These are phyloP conservation scores for Cercospora beticola DNA, from an alignment of 2,329 filamentous ascomycete genomes.

Conservation along the genomic window DNA sequence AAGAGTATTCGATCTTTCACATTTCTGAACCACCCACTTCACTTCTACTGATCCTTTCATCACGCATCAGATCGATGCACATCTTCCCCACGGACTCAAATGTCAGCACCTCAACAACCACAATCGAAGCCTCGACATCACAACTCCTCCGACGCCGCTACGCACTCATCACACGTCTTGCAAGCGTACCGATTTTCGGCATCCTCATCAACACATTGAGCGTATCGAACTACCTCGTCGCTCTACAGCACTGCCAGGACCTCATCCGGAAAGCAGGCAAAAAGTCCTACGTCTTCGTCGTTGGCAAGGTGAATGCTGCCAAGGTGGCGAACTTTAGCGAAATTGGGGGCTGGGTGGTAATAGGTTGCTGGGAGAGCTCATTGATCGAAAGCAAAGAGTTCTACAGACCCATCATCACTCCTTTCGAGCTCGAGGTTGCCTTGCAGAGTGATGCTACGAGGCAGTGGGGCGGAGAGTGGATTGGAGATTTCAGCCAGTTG, in stretches of 20 bases:
- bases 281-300: slow-evolving; percentile 94
- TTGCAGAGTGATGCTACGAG: slow-evolving; percentile 72
- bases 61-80: slow-evolving; percentile 73
- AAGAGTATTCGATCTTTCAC: slow-evolving; percentile 76
- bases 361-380: slow-evolving; percentile 97
- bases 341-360: slow-evolving; percentile 93
- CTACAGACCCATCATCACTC: slow-evolving; percentile 88
- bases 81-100: slow-evolving; percentile 64
- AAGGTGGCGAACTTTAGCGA: slow-evolving; percentile 97
- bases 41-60: slow-evolving; percentile 82
- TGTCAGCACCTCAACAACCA: slow-evolving; percentile 25
- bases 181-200: slow-evolving; percentile 80
- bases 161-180: slow-evolving; percentile 76
- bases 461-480: slow-evolving; percentile 86
- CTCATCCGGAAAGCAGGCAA: slow-evolving; percentile 79
- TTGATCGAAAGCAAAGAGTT: slow-evolving; percentile 86
- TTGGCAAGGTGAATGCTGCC: slow-evolving; percentile 91
- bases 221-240: slow-evolving; percentile 83
- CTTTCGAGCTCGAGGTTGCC: slow-evolving; percentile 82
- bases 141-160: slow-evolving; percentile 77
- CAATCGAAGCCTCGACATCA: slow-evolving; percentile 54
- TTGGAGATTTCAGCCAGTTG: slow-evolving; percentile 76
- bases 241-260: slow-evolving; percentile 69
- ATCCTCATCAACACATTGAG: slow-evolving; percentile 95
- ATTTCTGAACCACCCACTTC: slow-evolving; percentile 77